Conservation (phyloP, 805 yeast species). For the Monosporozyma aerobia region DNA sequence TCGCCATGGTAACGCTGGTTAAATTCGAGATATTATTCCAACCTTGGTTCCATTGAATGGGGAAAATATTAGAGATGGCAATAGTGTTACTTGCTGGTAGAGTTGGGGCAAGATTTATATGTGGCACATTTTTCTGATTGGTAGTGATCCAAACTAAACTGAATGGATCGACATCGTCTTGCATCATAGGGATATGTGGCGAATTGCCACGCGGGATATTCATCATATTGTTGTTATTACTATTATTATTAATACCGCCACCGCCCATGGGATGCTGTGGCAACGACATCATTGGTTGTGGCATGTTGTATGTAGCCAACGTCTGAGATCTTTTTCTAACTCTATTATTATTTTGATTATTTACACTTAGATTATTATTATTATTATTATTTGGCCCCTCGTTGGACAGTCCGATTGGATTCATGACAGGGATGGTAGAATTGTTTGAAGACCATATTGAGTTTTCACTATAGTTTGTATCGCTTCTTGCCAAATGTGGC, state of each 20-base stretch:
- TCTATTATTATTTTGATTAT: neutral
- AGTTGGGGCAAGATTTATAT: conserved; percentile 58
- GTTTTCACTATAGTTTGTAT: conserved; percentile 2
- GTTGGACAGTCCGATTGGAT: neutral
- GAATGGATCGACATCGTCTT: conserved; percentile 53
- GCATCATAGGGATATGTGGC: conserved; percentile 25
- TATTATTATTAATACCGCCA: neutral
- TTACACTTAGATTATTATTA: neutral
- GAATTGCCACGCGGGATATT: neutral
- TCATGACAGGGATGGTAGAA: neutral
- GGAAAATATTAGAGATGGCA: conserved; percentile 59
- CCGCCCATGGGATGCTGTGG: neutral
- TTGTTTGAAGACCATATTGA: conserved; percentile 3
- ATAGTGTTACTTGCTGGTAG: conserved; percentile 73
- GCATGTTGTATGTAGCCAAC: conserved; percentile 6
- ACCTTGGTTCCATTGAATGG: conserved; percentile 41
- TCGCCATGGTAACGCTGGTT: conserved; percentile 40
- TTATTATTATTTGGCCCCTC: neutral
- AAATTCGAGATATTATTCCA: conserved; percentile 37
- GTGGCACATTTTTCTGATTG: conserved; percentile 52
- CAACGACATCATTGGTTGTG: conserved; percentile 1
- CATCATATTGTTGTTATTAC: too few relatives aligned
- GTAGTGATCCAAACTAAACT: conserved; percentile 55
- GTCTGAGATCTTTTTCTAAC: conserved; percentile 10
- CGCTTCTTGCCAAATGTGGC: conserved; percentile 1